Conservation (phyloP, 768 basidiomycete genomes). For the Termitomyces sp. region DNA sequence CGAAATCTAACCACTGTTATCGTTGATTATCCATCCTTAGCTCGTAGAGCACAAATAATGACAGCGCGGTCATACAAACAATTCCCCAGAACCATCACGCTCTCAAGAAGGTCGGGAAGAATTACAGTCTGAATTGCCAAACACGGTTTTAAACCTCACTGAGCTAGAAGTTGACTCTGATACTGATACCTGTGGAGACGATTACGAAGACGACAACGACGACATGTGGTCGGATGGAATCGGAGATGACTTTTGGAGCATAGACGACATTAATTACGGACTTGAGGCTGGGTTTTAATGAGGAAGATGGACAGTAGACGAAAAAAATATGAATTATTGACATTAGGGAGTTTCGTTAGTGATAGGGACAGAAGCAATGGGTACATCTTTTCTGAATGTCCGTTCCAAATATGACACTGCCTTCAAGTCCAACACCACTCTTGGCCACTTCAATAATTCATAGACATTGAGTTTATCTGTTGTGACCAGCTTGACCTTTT, state of each 20-base stretch:
- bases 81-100: not conserved
- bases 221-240: not conserved
- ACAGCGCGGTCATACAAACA: not conserved
- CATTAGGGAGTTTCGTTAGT: not conserved
- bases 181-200: not conserved
- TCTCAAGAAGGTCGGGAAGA: not conserved
- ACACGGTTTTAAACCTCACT: not conserved
- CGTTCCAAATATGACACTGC: slow-evolving; percentile 79
- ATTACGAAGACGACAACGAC: not conserved
- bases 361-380: slow-evolving; percentile 12
- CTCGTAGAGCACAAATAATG: not conserved
- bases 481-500: slow-evolving; percentile 57
- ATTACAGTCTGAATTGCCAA: not conserved
- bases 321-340: not conserved
- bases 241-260: too few species aligned
- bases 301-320: not conserved
- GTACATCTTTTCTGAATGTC: slow-evolving; percentile 47
- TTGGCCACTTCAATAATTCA: slow-evolving; percentile 79
- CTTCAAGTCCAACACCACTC: slow-evolving; percentile 74
- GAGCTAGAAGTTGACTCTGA: not conserved
- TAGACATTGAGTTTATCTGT: slow-evolving; percentile 72
- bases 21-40: not conserved
- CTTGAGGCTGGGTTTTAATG: not conserved
- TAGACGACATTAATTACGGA: not conserved
- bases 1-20: not conserved